Evolutionary conservation across 306 rosid species (phyloP).

Genomic region (cucumber (Cucumis sativus)): DNA sequence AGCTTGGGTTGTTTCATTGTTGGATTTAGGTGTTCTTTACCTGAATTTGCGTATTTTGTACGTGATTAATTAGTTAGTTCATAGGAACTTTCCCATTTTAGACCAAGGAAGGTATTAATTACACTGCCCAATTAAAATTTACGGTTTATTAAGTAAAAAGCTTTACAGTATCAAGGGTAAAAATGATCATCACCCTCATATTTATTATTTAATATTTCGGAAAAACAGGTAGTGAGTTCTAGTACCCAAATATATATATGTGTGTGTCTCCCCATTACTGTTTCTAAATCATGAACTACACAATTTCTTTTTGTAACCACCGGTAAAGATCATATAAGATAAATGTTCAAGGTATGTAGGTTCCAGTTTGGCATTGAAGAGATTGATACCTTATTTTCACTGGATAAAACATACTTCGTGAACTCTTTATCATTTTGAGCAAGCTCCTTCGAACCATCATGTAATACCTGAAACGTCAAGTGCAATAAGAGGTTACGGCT

Average conservation of each 20-base stretch:
- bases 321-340: not conserved
- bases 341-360: not conserved
- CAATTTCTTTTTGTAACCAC: not conserved
- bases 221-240: not conserved
- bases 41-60: not conserved
- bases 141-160: not conserved
- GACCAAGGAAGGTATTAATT: not conserved
- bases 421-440: slow-evolving; percentile 57
- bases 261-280: not conserved
- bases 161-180: not conserved
- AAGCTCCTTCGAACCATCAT: slow-evolving; percentile 85
- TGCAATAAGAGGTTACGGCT: slow-evolving; percentile 1
- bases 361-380: not conserved
- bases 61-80: not conserved
- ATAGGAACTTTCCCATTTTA: not conserved
- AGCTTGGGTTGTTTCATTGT: not conserved
- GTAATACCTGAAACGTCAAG: slow-evolving; percentile 51
- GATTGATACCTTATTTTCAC: slow-evolving; percentile 57
- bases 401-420: slow-evolving; percentile 48
- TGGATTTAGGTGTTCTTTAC: not conserved
- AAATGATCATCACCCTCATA: not conserved
- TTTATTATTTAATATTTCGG: not conserved
- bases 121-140: not conserved
- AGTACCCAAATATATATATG: no score
- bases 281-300: not conserved